A percentile compares a stretch with the other conserved stretches of the same genome.
Conservation (phyloP, 2,329 filamentous ascomycete species). For the Nectriaceae sp. region DNA sequence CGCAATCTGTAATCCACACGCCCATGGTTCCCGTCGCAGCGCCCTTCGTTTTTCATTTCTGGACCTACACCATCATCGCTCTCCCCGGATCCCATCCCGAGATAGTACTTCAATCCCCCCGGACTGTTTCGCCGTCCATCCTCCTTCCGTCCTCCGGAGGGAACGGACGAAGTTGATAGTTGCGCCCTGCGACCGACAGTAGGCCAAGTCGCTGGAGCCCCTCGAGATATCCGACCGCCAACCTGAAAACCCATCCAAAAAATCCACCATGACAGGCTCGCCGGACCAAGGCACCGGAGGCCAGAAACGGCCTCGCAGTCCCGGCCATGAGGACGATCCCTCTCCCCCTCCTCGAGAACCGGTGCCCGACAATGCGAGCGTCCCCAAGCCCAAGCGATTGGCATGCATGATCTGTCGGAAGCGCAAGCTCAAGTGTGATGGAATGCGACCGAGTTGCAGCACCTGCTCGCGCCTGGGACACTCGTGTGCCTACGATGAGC, state of each 20-base stretch:
- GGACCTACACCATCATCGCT: not conserved
- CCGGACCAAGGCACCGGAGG: conserved; percentile 40
- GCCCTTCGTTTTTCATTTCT: not conserved
- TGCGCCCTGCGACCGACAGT: too few relatives aligned
- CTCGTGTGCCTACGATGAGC: conserved; percentile 87
- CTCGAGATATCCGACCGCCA: not conserved
- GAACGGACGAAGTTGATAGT: too few relatives aligned
- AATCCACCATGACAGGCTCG: conserved; percentile 37
- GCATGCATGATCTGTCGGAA: conserved; percentile 94
- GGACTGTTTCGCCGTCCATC: too few relatives aligned
- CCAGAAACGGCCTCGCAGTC: conserved; percentile 28
- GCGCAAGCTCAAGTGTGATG: conserved; percentile 89
- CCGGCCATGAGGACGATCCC: conserved; percentile 38
- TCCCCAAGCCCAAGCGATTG: conserved; percentile 86
- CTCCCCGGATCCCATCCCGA: not conserved
- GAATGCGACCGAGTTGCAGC: conserved; percentile 79
- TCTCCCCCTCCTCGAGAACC: conserved; percentile 40
- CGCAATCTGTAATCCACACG: not conserved
- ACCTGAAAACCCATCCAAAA: not conserved
- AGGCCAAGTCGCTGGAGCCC: too few relatives aligned
- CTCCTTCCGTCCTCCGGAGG: too few relatives aligned
- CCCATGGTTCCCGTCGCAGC: not conserved
- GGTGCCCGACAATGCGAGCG: conserved; percentile 53
- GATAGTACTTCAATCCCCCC: too few relatives aligned
- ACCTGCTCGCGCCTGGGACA: conserved; percentile 87